Conservation (phyloP, 225 moss, liverwort and hornwort genomes). For the Polytrichum commune region DNA sequence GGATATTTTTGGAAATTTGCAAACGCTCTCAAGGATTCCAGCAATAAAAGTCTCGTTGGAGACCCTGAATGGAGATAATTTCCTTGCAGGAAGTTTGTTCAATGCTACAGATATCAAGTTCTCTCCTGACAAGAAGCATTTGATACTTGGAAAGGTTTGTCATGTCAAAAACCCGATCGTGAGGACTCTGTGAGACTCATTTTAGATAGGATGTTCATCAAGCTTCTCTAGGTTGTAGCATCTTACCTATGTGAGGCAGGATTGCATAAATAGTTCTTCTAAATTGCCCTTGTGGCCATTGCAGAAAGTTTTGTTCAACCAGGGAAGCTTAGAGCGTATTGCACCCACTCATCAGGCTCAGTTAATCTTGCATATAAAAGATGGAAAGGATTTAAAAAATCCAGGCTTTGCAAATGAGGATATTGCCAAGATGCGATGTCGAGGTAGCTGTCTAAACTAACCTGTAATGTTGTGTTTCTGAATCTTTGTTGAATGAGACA, state of each 20-base stretch:
- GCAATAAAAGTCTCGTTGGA: constrained; percentile 34
- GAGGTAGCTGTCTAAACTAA: constrained; percentile 13
- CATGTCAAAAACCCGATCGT: not conserved
- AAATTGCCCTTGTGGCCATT: not conserved
- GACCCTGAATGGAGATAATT: constrained; percentile 19
- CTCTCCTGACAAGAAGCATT: constrained; percentile 20
- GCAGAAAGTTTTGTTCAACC: constrained; percentile 32
- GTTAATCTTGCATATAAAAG: constrained; percentile 20
- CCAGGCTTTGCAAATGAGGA: not conserved
- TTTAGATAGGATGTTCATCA: too few relatives aligned
- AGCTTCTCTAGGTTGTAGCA: not conserved
- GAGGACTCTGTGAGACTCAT: not conserved
- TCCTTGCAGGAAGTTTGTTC: constrained; percentile 19
- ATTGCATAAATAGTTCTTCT: too few relatives aligned
- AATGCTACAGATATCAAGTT: constrained; percentile 10
- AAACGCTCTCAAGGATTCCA: constrained; percentile 34
- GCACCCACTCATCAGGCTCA: constrained; percentile 20
- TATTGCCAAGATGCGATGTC: constrained; percentile 14
- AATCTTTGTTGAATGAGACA: too few relatives aligned
- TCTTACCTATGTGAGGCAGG: not conserved
- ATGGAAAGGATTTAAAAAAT: not conserved
- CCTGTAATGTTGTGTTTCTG: too few relatives aligned
- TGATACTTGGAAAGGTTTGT: constrained; percentile 25
- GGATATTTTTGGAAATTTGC: constrained; percentile 51
- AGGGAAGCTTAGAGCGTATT: constrained; percentile 22